Evolutionary conservation across 306 rosid genomes (phyloP).

Genomic region (Adenanthera pavonina): DNA sequence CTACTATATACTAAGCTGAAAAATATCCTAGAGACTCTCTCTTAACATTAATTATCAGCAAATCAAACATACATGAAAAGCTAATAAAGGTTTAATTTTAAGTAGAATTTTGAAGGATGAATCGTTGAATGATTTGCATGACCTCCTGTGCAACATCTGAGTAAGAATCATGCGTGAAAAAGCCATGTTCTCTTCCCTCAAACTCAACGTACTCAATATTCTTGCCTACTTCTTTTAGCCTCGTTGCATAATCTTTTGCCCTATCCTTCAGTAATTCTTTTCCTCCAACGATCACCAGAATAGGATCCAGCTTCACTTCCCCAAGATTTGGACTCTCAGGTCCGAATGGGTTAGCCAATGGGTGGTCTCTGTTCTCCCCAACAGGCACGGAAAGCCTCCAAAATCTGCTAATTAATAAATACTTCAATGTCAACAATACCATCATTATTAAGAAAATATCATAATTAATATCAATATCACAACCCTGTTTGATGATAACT

Average conservation of each 20-base stretch:
- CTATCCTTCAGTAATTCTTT: conserved; percentile 84
- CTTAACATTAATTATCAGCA: not conserved
- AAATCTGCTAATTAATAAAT: conserved; percentile 51
- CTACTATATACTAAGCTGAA: not conserved
- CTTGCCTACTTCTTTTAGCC: conserved; percentile 60
- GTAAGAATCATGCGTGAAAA: conserved; percentile 71
- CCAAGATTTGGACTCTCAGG: conserved; percentile 53
- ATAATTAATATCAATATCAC: not conserved
- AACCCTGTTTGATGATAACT: not conserved
- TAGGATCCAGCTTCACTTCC: conserved; percentile 57
- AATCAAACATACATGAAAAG: not conserved
- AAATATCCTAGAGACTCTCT: not conserved
- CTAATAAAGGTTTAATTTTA: not conserved
- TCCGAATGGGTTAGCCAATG: conserved; percentile 86
- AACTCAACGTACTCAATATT: conserved; percentile 70
- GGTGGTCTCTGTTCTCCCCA: conserved; percentile 83
- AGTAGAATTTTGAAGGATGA: conserved; percentile 56
- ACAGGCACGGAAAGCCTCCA: conserved; percentile 87
- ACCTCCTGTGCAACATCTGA: conserved; percentile 54
- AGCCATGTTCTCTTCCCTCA: conserved; percentile 80
- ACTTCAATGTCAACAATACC: not conserved
- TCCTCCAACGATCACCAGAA: conserved; percentile 75
- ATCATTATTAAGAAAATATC: not conserved
- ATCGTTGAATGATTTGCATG: conserved; percentile 55
- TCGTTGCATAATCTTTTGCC: conserved; percentile 58